Conservation (phyloP, 2,329 filamentous ascomycete genomes). For the Trichothecium roseum region DNA sequence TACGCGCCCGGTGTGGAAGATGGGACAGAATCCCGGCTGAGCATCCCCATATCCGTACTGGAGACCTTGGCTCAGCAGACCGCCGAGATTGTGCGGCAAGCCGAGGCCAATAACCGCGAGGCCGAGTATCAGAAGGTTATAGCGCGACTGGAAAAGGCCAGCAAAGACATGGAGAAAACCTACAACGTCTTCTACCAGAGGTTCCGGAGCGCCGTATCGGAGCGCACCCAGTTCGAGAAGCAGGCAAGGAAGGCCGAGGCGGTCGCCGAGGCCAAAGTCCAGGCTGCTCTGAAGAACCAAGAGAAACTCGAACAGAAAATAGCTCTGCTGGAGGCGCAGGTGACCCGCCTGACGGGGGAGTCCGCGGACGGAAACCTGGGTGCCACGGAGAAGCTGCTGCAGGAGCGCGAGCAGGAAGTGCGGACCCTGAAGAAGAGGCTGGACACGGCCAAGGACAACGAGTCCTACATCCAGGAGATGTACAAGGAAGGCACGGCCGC, state of each 20-base stretch:
- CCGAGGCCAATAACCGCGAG: slow-evolving; percentile 17
- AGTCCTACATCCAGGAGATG: slow-evolving; percentile 44
- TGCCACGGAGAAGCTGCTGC: slow-evolving; percentile 20
- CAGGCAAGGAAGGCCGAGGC: slow-evolving; percentile 30
- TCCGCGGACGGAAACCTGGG: slow-evolving; percentile 15
- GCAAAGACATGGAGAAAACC: slow-evolving; percentile 34
- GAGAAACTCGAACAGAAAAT: slow-evolving; percentile 13
- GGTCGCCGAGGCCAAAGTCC: slow-evolving; percentile 20
- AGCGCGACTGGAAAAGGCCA: slow-evolving; percentile 30
- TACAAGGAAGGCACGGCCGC: slow-evolving; percentile 49
- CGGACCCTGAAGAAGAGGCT: slow-evolving; percentile 28
- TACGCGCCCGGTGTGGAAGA: slow-evolving; percentile 2
- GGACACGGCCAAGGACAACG: slow-evolving; percentile 33
- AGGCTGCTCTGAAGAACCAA: slow-evolving; percentile 20
- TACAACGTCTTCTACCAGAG: slow-evolving; percentile 32
- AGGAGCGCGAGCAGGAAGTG: slow-evolving; percentile 25
- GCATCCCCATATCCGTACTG: slow-evolving; percentile 21
- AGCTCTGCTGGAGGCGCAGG: slow-evolving; percentile 22
- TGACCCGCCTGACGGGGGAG: slow-evolving; percentile 16
- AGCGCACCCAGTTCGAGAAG: slow-evolving; percentile 36
- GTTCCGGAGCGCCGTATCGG: slow-evolving; percentile 38
- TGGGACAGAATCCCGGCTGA: slow-evolving; percentile 11
- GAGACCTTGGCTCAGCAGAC: slow-evolving; percentile 24
- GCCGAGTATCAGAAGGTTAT: slow-evolving; percentile 29
- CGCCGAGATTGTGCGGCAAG: slow-evolving; percentile 17